Conservation (phyloP, 2,329 filamentous ascomycete species). For the Aspergillus fructus region DNA sequence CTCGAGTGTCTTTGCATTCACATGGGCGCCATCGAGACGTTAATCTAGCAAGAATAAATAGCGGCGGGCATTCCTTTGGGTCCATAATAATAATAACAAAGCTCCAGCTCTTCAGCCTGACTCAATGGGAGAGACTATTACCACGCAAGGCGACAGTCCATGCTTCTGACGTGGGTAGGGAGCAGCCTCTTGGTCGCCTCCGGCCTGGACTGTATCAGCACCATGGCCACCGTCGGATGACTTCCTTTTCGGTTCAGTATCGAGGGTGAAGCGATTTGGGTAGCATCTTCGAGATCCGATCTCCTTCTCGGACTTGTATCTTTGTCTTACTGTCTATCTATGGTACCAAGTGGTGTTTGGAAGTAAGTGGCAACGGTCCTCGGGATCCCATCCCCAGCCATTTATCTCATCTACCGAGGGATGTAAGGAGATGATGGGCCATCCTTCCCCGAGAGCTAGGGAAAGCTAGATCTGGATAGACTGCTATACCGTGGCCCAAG, state of each 20-base stretch:
- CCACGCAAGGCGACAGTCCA: slow-evolving; percentile 10
- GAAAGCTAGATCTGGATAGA: background rate
- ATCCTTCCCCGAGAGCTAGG: background rate
- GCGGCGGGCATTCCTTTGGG: background rate
- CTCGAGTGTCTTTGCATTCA: background rate
- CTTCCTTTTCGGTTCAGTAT: background rate
- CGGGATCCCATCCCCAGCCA: background rate
- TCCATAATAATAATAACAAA: background rate
- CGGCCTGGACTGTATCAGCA: background rate
- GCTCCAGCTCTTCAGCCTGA: background rate
- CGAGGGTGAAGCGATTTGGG: background rate
- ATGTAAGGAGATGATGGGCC: slow-evolving; percentile 11
- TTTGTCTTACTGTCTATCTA: background rate
- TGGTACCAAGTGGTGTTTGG: background rate
- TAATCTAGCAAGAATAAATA: background rate
- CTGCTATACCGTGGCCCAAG: too few relatives aligned
- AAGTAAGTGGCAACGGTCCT: background rate
- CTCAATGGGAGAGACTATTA: slow-evolving; percentile 5
- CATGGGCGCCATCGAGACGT: background rate
- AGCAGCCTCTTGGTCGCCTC: background rate
- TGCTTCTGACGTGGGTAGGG: slow-evolving; percentile 10
- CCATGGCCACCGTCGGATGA: background rate
- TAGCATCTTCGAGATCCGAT: background rate
- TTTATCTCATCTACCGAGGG: background rate
- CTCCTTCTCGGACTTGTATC: background rate